Conservation (phyloP, 768 basidiomycete species). For the Strobilomyces confusus region DNA sequence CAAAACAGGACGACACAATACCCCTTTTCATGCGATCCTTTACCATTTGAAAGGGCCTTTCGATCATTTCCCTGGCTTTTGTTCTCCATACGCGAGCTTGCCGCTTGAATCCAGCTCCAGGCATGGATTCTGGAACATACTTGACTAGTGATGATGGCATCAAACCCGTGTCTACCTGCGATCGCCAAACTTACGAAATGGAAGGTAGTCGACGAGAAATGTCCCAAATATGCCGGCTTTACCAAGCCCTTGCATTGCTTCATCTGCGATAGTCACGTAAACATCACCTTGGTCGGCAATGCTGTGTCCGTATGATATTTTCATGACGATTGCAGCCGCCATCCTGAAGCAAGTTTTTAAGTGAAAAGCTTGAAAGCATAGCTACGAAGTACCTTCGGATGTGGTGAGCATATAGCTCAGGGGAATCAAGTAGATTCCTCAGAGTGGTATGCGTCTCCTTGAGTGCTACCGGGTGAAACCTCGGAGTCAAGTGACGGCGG, state of each 20-base stretch:
- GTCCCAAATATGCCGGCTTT: slow-evolving; percentile 41
- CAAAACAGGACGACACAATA: slow-evolving; percentile 39
- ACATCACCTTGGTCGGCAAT: slow-evolving; percentile 37
- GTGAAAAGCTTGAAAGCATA: neutral
- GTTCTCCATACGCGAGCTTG: slow-evolving; percentile 41
- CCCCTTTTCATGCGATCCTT: slow-evolving; percentile 42
- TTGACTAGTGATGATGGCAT: slow-evolving; percentile 30
- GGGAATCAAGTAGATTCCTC: slow-evolving; percentile 35
- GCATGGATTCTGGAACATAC: slow-evolving; percentile 47
- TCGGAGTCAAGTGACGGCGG: slow-evolving; percentile 21
- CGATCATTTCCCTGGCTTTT: slow-evolving; percentile 28
- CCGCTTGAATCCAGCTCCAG: slow-evolving; percentile 46
- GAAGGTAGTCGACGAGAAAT: slow-evolving; percentile 39
- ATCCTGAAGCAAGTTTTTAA: slow-evolving; percentile 18
- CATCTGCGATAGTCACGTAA: slow-evolving; percentile 39
- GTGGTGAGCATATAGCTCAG: slow-evolving; percentile 35
- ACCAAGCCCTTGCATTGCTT: slow-evolving; percentile 34
- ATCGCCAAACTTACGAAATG: slow-evolving; percentile 23
- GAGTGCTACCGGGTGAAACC: slow-evolving; percentile 26
- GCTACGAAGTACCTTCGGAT: slow-evolving; percentile 29
- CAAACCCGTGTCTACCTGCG: neutral
- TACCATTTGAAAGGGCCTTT: slow-evolving; percentile 39
- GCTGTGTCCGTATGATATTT: slow-evolving; percentile 39
- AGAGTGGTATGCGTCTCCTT: slow-evolving; percentile 37
- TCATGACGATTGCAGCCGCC: slow-evolving; percentile 38